Evolutionary conservation across 192 early-diverging fungal species (phyloP).

Genomic region (Pilobolus umbonatus): DNA sequence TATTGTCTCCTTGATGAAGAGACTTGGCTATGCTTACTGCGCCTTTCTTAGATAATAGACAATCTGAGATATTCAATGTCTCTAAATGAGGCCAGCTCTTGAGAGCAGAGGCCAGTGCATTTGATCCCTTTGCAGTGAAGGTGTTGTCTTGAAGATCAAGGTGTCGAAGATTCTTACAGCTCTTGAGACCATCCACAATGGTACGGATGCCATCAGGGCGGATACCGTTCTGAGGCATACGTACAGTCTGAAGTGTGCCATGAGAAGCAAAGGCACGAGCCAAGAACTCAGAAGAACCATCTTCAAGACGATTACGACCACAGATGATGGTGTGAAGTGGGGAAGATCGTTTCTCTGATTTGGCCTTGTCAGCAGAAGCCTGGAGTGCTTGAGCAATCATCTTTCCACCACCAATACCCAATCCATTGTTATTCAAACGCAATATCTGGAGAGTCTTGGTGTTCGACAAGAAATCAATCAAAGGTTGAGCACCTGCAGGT

Average conservation of each 20-base stretch:
- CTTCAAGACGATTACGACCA: constrained; percentile 93
- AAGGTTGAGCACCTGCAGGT: constrained; percentile 84
- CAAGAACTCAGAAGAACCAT: constrained; percentile 68
- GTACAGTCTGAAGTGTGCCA: constrained; percentile 70
- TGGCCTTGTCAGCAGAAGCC: constrained; percentile 68
- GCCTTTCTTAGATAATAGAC: constrained; percentile 75
- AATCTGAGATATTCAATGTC: constrained; percentile 85
- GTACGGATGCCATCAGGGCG: constrained; percentile 88
- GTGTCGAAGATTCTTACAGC: constrained; percentile 62
- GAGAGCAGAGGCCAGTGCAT: constrained; percentile 73
- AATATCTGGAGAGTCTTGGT: constrained; percentile 78
- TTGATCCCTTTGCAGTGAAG: constrained; percentile 77
- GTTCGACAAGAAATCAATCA: constrained; percentile 79
- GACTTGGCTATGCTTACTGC: constrained; percentile 60
- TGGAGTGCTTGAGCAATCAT: constrained; percentile 82
- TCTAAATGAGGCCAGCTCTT: constrained; percentile 74
- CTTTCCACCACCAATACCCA: constrained; percentile 86
- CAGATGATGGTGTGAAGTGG: constrained; percentile 78
- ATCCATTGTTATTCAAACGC: constrained; percentile 95
- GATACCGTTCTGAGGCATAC: constrained; percentile 97
- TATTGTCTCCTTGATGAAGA: constrained; percentile 52
- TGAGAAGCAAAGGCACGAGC: constrained; percentile 80
- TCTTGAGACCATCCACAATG: constrained; percentile 60
- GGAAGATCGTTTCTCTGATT: constrained; percentile 53
- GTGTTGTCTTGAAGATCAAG: constrained; percentile 98